phyloP scores from a whole-genome alignment of 345 rosid genomes.

The Hypericum androsaemum region DNA sequence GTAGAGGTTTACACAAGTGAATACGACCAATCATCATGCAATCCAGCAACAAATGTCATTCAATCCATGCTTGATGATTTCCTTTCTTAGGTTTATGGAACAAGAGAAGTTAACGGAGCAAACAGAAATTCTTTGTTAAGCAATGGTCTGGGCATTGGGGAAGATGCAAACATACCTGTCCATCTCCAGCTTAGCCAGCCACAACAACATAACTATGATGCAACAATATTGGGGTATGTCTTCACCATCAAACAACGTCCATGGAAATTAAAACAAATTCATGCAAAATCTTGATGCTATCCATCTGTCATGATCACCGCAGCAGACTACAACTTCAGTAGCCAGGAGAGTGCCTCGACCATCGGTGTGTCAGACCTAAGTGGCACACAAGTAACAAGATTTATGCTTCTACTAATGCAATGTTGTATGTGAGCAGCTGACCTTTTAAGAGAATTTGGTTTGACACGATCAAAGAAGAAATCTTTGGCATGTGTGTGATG shows the following conservation, averaged over 20 bases:
- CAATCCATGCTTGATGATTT: slow-evolving; percentile 18
- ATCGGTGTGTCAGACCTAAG: slow-evolving; percentile 15
- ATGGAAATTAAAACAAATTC: not conserved
- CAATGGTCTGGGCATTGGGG: slow-evolving; percentile 36
- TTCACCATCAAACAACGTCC: slow-evolving; percentile 17
- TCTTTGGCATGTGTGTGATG: slow-evolving; percentile 20
- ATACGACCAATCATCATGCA: slow-evolving; percentile 1
- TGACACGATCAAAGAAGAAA: slow-evolving; percentile 16
- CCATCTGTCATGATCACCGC: slow-evolving; percentile 19
- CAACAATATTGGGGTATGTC: slow-evolving; percentile 47
- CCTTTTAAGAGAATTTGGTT: slow-evolving; percentile 25
- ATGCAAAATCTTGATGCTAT: slow-evolving; percentile 11
- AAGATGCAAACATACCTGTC: slow-evolving; percentile 45
- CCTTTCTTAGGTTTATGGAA: slow-evolving; percentile 34
- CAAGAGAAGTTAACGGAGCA: slow-evolving; percentile 34
- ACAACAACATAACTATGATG: slow-evolving; percentile 30
- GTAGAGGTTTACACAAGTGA: slow-evolving; percentile 16
- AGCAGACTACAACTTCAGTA: slow-evolving; percentile 52
- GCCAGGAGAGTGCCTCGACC: slow-evolving; percentile 20
- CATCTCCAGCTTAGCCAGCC: slow-evolving; percentile 66
- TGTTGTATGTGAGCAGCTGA: slow-evolving; percentile 31
- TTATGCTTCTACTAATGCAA: slow-evolving; percentile 27
- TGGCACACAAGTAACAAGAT: slow-evolving; percentile 14
- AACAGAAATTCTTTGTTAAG: slow-evolving; percentile 25
- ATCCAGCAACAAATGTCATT: slow-evolving; percentile 15